These are phyloP conservation scores for Geosmithia morbida DNA, from an alignment of 2,329 filamentous ascomycete genomes.

Conservation along the genomic window DNA sequence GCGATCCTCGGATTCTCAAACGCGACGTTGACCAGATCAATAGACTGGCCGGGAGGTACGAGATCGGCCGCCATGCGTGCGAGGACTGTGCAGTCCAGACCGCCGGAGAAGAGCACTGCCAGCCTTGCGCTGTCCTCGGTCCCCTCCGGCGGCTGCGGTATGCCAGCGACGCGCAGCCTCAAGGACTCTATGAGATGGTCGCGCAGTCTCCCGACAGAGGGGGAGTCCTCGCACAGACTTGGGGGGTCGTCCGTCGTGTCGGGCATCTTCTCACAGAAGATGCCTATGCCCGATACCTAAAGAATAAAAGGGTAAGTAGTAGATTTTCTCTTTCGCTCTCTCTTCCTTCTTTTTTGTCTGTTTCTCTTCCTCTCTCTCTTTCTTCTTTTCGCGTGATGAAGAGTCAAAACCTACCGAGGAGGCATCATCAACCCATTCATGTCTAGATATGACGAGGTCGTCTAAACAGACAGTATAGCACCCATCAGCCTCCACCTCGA, in stretches of 20 bases:
- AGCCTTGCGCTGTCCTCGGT: constrained; percentile 32
- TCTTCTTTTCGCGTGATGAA: background rate
- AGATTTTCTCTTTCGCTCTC: too few relatives aligned
- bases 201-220: constrained; percentile 37
- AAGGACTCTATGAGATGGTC: constrained; percentile 46
- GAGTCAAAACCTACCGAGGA: constrained; percentile 28
- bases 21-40: constrained; percentile 89
- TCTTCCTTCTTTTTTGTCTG: too few relatives aligned
- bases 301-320: constrained; percentile 23
- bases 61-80: constrained; percentile 70
- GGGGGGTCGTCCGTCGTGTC: constrained; percentile 10
- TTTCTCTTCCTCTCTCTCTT: too few relatives aligned
- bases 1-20: constrained; percentile 83
- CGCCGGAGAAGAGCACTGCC: constrained; percentile 84
- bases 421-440: constrained; percentile 17
- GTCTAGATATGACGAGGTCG: constrained; percentile 5
- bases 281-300: constrained; percentile 38
- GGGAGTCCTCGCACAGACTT: constrained; percentile 16
- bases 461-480: constrained; percentile 54
- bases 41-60: constrained; percentile 49
- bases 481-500: constrained; percentile 74
- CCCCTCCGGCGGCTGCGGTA: constrained; percentile 44
- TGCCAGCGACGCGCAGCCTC: constrained; percentile 45
- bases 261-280: constrained; percentile 34
- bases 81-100: constrained; percentile 81